Evolutionary conservation across 2,329 filamentous ascomycete species (phyloP), one percentile per base, ranked within the genome.

Genomic region (Cordyceps militaris): DNA sequence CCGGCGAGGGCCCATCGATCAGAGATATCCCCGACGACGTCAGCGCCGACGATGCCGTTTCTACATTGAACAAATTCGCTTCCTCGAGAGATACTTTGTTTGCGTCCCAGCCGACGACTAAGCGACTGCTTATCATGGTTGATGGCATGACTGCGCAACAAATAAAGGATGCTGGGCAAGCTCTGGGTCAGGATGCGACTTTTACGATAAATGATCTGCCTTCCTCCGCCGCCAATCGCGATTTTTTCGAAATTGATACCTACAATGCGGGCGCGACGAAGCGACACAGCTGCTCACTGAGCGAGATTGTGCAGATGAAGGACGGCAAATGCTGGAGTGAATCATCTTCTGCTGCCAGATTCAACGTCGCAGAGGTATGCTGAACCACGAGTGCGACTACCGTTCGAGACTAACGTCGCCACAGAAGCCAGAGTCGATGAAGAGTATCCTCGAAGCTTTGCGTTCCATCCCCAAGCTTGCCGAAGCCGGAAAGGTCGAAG

Each of bases 51-150:
- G 76, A 81, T 43, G 78, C 80, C 9, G 70, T 89, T 40, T 72
- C 75, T 50, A 72, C 82, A 63, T 74, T 91, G 65, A 82, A 84
- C 65, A 73, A 73, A 51, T 88, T 83, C 68, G 85, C 84, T 61
- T 82, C 79, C 61, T 66, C 72, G 30, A 70, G 78, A 7, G 63
- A 72, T 56, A 68, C 75, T 21, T 71, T 89, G 34, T 84, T 89
- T 63, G 58, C 67, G 4, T 61, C 62, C 11, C 62, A 66, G 19
- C 59, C 60, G 11, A 66, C 70, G 50, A 62, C 60, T 5, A 74
- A 70, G 54, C 84, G 89, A 69, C 75, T 88, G 40, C 70, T 88
- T 26, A 71, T 87, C 53, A 69, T 83, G 63, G 72, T 87, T 52
- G 79, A 86, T 66, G 82, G 84, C 65, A 73, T 80, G 70, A 77